These are phyloP conservation scores for Trypanosoma avium DNA, from an alignment of 208 protist species.

Conservation along the genomic window DNA sequence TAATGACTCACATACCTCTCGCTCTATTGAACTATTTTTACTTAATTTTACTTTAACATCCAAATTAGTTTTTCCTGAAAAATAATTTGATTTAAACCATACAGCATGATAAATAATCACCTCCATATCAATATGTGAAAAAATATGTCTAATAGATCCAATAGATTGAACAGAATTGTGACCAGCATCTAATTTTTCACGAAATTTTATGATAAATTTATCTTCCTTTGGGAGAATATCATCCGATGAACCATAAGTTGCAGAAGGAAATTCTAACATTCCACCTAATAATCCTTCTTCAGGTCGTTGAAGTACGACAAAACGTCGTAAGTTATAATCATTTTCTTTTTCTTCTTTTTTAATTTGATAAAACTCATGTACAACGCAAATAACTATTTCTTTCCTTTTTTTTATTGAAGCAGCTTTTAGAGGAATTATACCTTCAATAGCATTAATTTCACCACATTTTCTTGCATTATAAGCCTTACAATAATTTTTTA, in stretches of 20 bases:
- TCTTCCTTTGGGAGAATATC: constrained; percentile 1
- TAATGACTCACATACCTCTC: constrained; percentile 23
- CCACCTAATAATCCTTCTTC: constrained; percentile 65
- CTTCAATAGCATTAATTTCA: constrained; percentile 69
- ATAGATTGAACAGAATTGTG: constrained; percentile 3
- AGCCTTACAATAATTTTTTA: constrained; percentile 57
- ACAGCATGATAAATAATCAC: constrained; percentile 58
- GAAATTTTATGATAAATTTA: constrained; percentile 4
- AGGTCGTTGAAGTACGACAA: constrained; percentile 63
- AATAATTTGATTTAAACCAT: constrained; percentile 22
- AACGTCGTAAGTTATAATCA: constrained; percentile 46
- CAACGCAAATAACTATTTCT: constrained; percentile 65
- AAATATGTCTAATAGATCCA: constrained; percentile 68
- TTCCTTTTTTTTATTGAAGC: constrained; percentile 37
- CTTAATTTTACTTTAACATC: neutral
- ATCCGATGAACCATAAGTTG: constrained; percentile 26
- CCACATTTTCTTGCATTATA: constrained; percentile 32
- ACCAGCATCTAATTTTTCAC: constrained; percentile 4
- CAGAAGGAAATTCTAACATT: constrained; percentile 81
- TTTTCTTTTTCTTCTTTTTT: neutral
- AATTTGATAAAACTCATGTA: constrained; percentile 53
- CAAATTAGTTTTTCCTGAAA: neutral
- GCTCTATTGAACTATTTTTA: constrained; percentile 1
- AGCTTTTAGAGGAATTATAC: constrained; percentile 72
- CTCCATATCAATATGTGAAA: constrained; percentile 85